A percentile compares a stretch with the other conserved stretches of the same genome.
phyloP scores from a whole-genome alignment of 176 grass and related monocot genomes.

The Echinochloa phyllopogon region DNA sequence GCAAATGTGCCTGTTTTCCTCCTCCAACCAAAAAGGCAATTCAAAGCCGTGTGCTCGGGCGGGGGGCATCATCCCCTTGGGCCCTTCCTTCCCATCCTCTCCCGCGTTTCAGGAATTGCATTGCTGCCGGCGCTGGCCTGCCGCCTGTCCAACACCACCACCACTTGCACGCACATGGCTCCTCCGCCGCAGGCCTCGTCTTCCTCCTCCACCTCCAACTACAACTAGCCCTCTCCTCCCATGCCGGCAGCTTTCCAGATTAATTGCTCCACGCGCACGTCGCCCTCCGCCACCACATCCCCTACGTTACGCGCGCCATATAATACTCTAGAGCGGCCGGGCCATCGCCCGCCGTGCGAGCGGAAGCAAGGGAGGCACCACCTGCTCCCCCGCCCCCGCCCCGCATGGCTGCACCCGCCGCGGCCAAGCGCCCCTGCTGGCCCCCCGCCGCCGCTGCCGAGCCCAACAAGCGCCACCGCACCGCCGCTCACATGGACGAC shows the following conservation, averaged over 20 bases:
- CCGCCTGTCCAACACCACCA: neutral
- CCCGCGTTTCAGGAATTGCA: no score
- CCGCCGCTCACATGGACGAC: slow-evolving; percentile 11
- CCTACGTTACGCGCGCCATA: slow-evolving; percentile 19
- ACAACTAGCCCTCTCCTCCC: neutral
- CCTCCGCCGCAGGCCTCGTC: no score
- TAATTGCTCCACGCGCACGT: slow-evolving; percentile 28
- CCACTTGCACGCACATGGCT: neutral
- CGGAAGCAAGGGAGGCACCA: neutral
- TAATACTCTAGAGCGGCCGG: neutral
- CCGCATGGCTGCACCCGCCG: slow-evolving; percentile 48
- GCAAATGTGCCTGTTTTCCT: no score
- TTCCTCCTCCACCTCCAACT: neutral
- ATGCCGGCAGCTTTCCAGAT: slow-evolving; percentile 41
- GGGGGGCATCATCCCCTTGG: no score
- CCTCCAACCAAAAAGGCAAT: no score
- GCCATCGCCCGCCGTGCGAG: slow-evolving; percentile 19
- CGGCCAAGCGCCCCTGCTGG: slow-evolving; percentile 33
- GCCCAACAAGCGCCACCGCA: slow-evolving; percentile 34
- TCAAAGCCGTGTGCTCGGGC: no score
- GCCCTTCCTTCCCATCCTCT: no score
- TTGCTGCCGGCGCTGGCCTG: no score
- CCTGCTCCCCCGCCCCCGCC: neutral
- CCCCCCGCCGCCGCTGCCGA: neutral
- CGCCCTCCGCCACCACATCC: slow-evolving; percentile 9